Percentiles rank a stretch among this genome's conserved stretches.
Conservation (phyloP, 768 basidiomycete genomes). For the Clitopilus hobsonii region DNA sequence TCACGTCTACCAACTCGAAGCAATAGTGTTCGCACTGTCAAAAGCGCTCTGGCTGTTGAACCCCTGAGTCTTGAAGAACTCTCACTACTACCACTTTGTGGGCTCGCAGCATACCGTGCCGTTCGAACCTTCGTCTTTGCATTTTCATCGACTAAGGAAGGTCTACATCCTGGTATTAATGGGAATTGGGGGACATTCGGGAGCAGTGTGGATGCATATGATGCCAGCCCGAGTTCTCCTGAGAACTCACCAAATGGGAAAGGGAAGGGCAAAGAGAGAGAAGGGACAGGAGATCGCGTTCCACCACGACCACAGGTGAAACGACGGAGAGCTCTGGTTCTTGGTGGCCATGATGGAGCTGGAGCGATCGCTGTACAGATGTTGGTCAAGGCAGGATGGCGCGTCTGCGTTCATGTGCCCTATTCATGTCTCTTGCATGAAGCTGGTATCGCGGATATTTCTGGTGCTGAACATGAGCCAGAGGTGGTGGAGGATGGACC, state of each 20-base stretch:
- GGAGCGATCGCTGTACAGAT: constrained; percentile 79
- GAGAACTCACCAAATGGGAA: constrained; percentile 1
- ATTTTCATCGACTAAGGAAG: constrained; percentile 18
- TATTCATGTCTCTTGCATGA: constrained; percentile 15
- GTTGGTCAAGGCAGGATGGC: constrained; percentile 64
- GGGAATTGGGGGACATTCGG: constrained; percentile 1
- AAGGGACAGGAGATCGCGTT: constrained; percentile 10
- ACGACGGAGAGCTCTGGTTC: constrained; percentile 45
- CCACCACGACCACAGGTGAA: constrained; percentile 7
- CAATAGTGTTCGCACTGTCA: background rate
- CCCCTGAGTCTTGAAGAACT: constrained; percentile 61
- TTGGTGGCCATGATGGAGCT: constrained; percentile 69
- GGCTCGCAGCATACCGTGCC: constrained; percentile 79
- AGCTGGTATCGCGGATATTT: background rate
- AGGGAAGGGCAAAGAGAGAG: constrained; percentile 3
- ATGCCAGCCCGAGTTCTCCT: constrained; percentile 8
- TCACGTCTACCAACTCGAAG: constrained; percentile 5
- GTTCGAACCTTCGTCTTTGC: constrained; percentile 61
- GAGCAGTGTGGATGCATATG: constrained; percentile 9
- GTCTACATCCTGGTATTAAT: background rate
- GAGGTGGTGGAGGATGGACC: background rate
- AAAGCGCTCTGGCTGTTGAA: constrained; percentile 1
- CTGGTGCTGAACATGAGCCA: constrained; percentile 1
- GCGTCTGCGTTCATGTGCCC: constrained; percentile 67
- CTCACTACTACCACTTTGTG: constrained; percentile 74